Percentiles rank a stretch among this genome's conserved stretches.
These are phyloP conservation scores for Ascochyta pisi DNA, from an alignment of 2,329 filamentous ascomycete genomes.

Conservation along the genomic window DNA sequence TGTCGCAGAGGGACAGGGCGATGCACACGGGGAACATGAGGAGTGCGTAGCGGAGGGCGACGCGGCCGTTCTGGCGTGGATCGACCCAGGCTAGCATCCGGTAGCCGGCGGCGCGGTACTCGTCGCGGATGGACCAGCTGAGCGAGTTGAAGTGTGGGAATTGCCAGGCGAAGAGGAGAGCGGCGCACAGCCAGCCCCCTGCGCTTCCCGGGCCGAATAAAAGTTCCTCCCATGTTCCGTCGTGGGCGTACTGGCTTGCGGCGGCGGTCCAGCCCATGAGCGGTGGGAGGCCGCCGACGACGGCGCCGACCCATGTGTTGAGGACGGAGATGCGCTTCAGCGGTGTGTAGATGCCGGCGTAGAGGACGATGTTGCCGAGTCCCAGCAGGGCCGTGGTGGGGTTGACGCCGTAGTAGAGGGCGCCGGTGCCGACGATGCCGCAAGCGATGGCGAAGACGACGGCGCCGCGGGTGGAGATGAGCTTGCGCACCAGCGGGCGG, in stretches of 20 bases:
- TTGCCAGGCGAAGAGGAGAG: slow-evolving; percentile 91
- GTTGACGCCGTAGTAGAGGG: slow-evolving; percentile 89
- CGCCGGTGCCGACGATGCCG: slow-evolving; percentile 71
- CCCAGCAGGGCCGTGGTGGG: slow-evolving; percentile 89
- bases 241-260: slow-evolving; percentile 78
- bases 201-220: slow-evolving; percentile 72
- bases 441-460: slow-evolving; percentile 79
- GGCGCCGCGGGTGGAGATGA: slow-evolving; percentile 75
- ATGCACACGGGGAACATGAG: slow-evolving; percentile 86
- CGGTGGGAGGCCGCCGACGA: slow-evolving; percentile 92
- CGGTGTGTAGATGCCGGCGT: slow-evolving; percentile 91
- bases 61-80: slow-evolving; percentile 81
- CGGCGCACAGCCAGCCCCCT: slow-evolving; percentile 89
- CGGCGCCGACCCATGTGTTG: slow-evolving; percentile 94
- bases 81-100: slow-evolving; percentile 86
- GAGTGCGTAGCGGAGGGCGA: slow-evolving; percentile 85
- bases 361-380: slow-evolving; percentile 82
- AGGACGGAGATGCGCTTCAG: slow-evolving; percentile 84
- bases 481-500: slow-evolving; percentile 80
- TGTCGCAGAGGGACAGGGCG: slow-evolving; percentile 76
- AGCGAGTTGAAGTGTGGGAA: slow-evolving; percentile 98
- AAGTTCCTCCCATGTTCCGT: slow-evolving; percentile 74
- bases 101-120: slow-evolving; percentile 77
- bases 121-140: slow-evolving; percentile 84
- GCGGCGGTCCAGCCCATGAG: slow-evolving; percentile 98